These are phyloP conservation scores for Mucor piriformis DNA, from an alignment of 371 early-diverging fungal genomes.

Conservation along the genomic window DNA sequence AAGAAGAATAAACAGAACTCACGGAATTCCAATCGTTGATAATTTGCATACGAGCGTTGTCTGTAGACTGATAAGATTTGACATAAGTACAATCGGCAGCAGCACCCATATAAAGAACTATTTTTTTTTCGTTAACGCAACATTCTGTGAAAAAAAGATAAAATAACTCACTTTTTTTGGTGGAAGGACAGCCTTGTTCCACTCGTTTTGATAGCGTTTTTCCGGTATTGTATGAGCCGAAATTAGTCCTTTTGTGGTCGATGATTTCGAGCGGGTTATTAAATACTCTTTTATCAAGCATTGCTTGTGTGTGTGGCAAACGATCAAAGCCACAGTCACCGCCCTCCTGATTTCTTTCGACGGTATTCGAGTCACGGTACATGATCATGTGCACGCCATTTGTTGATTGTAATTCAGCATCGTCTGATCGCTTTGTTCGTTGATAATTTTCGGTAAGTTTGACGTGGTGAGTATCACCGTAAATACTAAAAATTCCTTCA, in stretches of 20 bases:
- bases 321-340: conserved; percentile 41
- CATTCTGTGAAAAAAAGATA: too few relatives aligned
- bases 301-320: not conserved
- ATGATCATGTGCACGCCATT: conserved; percentile 52
- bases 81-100: conserved; percentile 86
- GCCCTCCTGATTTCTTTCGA: not conserved
- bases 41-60: conserved; percentile 71
- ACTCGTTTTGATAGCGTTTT: conserved; percentile 38
- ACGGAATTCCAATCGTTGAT: conserved; percentile 79
- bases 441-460: conserved; percentile 63
- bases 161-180: conserved; percentile 47
- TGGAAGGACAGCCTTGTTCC: conserved; percentile 41
- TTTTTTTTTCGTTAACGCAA: too few relatives aligned
- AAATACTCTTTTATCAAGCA: not conserved
- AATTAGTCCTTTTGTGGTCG: not conserved
- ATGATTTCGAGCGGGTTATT: conserved; percentile 12
- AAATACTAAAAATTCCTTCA: conserved; percentile 67
- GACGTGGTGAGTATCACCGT: conserved; percentile 67
- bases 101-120: conserved; percentile 31
- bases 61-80: conserved; percentile 55
- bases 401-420: conserved; percentile 41
- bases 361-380: conserved; percentile 72
- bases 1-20: conserved; percentile 79
- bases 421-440: conserved; percentile 61
- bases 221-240: not conserved